phyloP scores from a whole-genome alignment of 768 basidiomycete species.

The Kondoa subrosea region DNA sequence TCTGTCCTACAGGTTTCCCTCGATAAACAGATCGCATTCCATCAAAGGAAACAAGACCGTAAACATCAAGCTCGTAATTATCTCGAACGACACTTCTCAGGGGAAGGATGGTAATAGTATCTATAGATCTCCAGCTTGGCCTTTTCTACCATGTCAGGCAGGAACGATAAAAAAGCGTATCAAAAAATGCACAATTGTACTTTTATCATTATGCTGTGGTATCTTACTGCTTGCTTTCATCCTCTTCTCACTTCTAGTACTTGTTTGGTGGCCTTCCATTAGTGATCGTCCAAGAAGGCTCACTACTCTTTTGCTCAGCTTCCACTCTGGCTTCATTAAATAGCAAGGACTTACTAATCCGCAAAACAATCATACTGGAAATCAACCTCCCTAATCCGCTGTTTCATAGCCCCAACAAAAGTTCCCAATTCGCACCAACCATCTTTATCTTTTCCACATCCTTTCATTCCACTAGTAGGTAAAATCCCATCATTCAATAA shows the following conservation, averaged over 20 bases:
- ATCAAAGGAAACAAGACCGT: no score
- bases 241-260: slow-evolving; percentile 4
- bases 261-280: slow-evolving; percentile 5
- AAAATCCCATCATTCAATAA: slow-evolving; percentile 60
- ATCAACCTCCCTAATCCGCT: slow-evolving; percentile 49
- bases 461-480: slow-evolving; percentile 58
- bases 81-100: no score
- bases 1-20: no score
- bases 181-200: no score
- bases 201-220: no score
- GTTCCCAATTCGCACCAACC: slow-evolving; percentile 60
- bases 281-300: background rate
- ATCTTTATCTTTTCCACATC: slow-evolving; percentile 53
- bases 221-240: no score
- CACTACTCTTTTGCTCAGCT: background rate
- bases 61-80: no score
- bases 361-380: slow-evolving; percentile 53
- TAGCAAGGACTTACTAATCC: slow-evolving; percentile 7
- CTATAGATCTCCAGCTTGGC: no score
- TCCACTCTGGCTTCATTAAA: background rate
- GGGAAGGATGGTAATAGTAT: no score
- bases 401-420: slow-evolving; percentile 54
- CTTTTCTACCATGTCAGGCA: no score
- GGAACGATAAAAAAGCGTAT: no score
- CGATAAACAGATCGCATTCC: no score